These are phyloP conservation scores for Nakaseomyces delphensis DNA, from an alignment of 1,139 yeast species.

Conservation along the genomic window DNA sequence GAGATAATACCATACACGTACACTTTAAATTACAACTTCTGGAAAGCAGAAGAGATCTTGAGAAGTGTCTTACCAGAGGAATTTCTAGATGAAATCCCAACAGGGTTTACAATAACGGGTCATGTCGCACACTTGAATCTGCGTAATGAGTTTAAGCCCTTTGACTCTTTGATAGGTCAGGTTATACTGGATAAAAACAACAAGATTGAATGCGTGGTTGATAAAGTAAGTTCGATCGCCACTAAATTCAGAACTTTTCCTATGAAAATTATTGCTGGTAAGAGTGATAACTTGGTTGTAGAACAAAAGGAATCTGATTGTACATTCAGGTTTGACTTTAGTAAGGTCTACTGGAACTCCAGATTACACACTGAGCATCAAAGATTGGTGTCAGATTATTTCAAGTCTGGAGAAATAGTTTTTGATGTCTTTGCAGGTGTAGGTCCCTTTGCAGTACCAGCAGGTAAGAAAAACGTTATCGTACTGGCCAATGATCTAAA, in stretches of 20 bases:
- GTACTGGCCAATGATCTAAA: constrained; percentile 91
- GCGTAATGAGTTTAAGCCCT: constrained; percentile 78
- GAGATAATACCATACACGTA: constrained; percentile 47
- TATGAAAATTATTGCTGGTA: constrained; percentile 91
- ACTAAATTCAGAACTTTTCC: constrained; percentile 84
- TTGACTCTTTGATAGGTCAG: constrained; percentile 73
- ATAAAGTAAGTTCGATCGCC: constrained; percentile 79
- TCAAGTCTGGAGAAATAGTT: constrained; percentile 60
- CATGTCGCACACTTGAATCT: constrained; percentile 92
- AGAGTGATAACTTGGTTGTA: constrained; percentile 47
- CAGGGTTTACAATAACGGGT: constrained; percentile 90
- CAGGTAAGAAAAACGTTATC: constrained; percentile 72
- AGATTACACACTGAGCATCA: constrained; percentile 91
- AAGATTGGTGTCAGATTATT: constrained; percentile 51
- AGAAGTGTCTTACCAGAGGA: constrained; percentile 68
- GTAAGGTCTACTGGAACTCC: constrained; percentile 96
- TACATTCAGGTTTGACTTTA: constrained; percentile 75
- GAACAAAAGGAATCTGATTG: constrained; percentile 89
- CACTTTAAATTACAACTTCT: constrained; percentile 59
- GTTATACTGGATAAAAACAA: constrained; percentile 81
- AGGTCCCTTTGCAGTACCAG: constrained; percentile 96
- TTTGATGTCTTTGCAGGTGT: constrained; percentile 98
- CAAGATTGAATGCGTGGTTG: constrained; percentile 82
- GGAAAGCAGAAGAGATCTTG: constrained; percentile 85
- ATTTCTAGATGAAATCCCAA: constrained; percentile 64